Evolutionary conservation across 345 rosid genomes (phyloP).

Genomic region (Viola odorata): DNA sequence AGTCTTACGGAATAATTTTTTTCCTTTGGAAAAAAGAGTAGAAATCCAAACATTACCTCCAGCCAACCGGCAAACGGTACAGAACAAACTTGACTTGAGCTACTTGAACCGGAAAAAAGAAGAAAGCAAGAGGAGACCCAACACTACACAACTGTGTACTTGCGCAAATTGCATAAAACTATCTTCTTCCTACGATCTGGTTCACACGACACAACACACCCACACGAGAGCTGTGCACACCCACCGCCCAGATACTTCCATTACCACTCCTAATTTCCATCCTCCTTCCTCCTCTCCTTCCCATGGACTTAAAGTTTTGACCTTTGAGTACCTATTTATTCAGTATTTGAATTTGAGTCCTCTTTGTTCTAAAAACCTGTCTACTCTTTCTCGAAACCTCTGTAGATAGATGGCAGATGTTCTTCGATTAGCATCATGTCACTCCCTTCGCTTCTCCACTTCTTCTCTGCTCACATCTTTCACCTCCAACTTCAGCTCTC

Average conservation of each 20-base stretch:
- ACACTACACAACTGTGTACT: too few species aligned
- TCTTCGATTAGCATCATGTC: slow-evolving; percentile 35
- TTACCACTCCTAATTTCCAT: too few species aligned
- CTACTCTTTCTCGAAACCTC: neutral
- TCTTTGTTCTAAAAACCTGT: neutral
- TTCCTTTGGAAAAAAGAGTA: too few species aligned
- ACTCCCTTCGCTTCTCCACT: slow-evolving; percentile 35
- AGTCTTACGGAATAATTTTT: too few species aligned
- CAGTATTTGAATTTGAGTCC: too few species aligned
- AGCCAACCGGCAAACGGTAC: too few species aligned
- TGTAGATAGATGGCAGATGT: slow-evolving; percentile 58
- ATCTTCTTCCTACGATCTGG: slow-evolving; percentile 14
- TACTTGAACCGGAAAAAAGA: too few species aligned
- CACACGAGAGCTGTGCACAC: neutral
- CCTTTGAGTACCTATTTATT: neutral
- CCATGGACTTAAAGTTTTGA: neutral
- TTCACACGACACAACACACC: slow-evolving; percentile 8
- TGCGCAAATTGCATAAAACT: neutral
- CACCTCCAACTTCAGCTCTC: slow-evolving; percentile 31
- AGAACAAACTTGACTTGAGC: too few species aligned
- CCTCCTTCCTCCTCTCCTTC: neutral
- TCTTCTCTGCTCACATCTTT: slow-evolving; percentile 31
- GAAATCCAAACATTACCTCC: too few species aligned
- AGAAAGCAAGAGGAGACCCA: too few species aligned
- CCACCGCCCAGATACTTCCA: neutral